Conservation (phyloP, 2,329 filamentous ascomycete genomes). For the Neurospora crassa region DNA sequence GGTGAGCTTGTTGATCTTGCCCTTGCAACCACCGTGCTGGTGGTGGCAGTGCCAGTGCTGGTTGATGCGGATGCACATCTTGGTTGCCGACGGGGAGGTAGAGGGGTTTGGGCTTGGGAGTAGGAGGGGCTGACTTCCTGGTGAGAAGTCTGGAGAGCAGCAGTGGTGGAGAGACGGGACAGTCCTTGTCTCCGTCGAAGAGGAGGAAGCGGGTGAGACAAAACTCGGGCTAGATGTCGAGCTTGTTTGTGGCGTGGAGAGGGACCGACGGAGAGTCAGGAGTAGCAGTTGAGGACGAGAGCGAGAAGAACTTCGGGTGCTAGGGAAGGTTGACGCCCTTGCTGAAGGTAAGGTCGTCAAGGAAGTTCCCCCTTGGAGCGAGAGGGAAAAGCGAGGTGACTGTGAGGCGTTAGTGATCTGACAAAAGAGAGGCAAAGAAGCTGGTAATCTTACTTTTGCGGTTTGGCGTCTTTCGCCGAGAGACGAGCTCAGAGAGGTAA, state of each 20-base stretch:
- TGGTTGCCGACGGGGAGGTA: neutral
- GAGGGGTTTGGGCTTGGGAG: neutral
- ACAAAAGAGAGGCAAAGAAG: neutral
- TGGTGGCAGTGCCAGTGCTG: neutral
- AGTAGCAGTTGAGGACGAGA: neutral
- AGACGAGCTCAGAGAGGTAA: neutral
- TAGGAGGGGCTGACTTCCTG: neutral
- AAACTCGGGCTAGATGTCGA: neutral
- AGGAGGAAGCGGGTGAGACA: neutral
- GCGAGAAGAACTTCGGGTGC: neutral
- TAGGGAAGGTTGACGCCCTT: neutral
- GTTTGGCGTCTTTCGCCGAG: neutral
- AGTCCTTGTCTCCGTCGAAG: neutral
- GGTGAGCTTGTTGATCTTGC: neutral
- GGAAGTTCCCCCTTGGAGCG: neutral
- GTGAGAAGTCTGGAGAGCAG: neutral
- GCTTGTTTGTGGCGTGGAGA: neutral
- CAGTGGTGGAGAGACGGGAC: neutral
- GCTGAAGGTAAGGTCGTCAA: neutral
- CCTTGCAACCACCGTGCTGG: neutral
- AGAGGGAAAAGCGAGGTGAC: neutral
- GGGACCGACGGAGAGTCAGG: neutral
- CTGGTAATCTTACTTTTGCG: neutral
- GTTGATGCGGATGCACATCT: neutral
- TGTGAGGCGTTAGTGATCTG: neutral